Evolutionary conservation across 2,329 filamentous ascomycete species (phyloP).

Genomic region (Apiospora marii): DNA sequence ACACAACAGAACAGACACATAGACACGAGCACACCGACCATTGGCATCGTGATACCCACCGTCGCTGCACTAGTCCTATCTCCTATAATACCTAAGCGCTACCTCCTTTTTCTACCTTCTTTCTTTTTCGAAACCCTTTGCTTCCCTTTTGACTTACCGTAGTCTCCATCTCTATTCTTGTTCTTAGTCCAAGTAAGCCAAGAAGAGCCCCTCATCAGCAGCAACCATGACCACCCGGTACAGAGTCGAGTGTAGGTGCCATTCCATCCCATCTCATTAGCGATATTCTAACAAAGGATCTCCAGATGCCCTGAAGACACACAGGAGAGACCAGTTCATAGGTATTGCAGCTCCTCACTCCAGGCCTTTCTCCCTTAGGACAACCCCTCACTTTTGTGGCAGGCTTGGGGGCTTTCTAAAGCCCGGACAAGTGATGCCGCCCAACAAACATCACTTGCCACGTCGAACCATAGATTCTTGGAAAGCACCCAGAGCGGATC

Average conservation of each 20-base stretch:
- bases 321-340: conserved; percentile 89
- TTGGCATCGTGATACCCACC: conserved; percentile 21
- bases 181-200: background rate
- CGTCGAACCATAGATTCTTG: background rate
- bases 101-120: background rate
- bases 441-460: conserved; percentile 9
- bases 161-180: background rate
- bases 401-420: background rate
- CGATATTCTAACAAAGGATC: too few relatives aligned
- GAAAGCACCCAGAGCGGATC: conserved; percentile 17
- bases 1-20: conserved; percentile 3
- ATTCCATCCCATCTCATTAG: conserved; percentile 17
- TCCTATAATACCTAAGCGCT: background rate
- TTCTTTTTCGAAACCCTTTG: background rate
- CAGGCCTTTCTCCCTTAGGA: conserved; percentile 2
- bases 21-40: background rate
- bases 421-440: background rate
- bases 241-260: conserved; percentile 74
- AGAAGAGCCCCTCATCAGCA: conserved; percentile 2
- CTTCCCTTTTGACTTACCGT: background rate
- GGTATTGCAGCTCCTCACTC: conserved; percentile 52
- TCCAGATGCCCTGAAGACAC: conserved; percentile 75
- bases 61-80: background rate
- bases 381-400: conserved; percentile 16
- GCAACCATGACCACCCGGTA: conserved; percentile 67